Base-by-base conservation (phyloP, 345 rosid genomes). In the Gossypioides kirkii region DNA sequence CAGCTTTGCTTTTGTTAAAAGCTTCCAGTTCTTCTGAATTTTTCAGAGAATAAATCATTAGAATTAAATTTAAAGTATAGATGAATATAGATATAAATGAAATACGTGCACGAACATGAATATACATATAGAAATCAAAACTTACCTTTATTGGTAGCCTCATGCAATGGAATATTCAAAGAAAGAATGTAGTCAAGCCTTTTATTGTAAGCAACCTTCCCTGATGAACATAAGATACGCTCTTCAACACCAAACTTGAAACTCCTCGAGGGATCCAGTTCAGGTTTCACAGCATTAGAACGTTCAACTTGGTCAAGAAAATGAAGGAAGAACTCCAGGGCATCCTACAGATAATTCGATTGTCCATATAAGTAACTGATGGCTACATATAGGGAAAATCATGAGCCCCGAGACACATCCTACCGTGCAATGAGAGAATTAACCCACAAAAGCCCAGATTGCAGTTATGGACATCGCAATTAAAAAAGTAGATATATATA, bases 191-290 rank as follows among this genome's bases (percentile, higher is more conserved):
- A 86, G 78, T 96, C 99, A 72, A 83, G 85, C 89, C 99, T 93
- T 84, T 77, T 91, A 80, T 86, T 93, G 68, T 88, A 93, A 26
- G 92, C 83, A 79, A 96, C 99, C 85, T 87, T 96, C 74, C 98
- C 99, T 50, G 98, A 93, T 69, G 95, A 78, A 85, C 98, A 96
- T 76, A 81, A 78, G 54, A 93, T 86, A 42, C 96, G 94, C 66
- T 96, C 98, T 82, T 96, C 99, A 74, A 96, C 84, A 77, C 98
- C 99, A 89, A 93, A 96, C 84, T 89, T 93, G 78, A 96, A 93
- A 84, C 97, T 80, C 86, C 86, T 87, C 6, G 98, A 84, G 42
- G 97, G 97, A 89, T 96, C 96, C 77, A 85, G 67, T 47, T 86
- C 90, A 36, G 90, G 77, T 53, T 81, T 86, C 61, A 81, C 88